phyloP scores from a whole-genome alignment of 805 yeast genomes.

The Kodamaea neixiangensis region DNA sequence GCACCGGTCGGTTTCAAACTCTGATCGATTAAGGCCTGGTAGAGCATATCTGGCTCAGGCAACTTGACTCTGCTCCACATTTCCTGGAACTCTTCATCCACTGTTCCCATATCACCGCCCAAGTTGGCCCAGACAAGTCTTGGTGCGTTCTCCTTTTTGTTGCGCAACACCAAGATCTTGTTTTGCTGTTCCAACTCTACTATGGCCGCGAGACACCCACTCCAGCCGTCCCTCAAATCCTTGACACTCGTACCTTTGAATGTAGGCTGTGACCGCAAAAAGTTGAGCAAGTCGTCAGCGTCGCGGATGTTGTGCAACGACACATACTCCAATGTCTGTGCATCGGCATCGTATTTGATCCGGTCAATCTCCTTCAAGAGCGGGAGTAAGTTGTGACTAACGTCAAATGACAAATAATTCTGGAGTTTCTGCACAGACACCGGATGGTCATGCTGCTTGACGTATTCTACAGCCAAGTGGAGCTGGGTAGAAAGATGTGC shows the following conservation, averaged over 20 bases:
- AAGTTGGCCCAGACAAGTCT: slow-evolving; percentile 86
- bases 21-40: slow-evolving; percentile 71
- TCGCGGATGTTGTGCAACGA: slow-evolving; percentile 86
- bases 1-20: slow-evolving; percentile 97
- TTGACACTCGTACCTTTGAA: slow-evolving; percentile 86
- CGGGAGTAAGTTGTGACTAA: slow-evolving; percentile 64
- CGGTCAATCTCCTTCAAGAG: slow-evolving; percentile 75
- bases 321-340: slow-evolving; percentile 76
- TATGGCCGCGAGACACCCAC: slow-evolving; percentile 78
- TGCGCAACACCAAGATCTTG: slow-evolving; percentile 78
- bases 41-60: slow-evolving; percentile 81
- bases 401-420: slow-evolving; percentile 62
- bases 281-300: slow-evolving; percentile 72
- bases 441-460: slow-evolving; percentile 72
- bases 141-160: slow-evolving; percentile 94
- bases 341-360: slow-evolving; percentile 63
- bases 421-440: slow-evolving; percentile 66
- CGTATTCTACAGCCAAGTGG: slow-evolving; percentile 87
- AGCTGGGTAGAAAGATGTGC: slow-evolving; percentile 83
- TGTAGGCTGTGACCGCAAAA: slow-evolving; percentile 77
- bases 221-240: slow-evolving; percentile 90
- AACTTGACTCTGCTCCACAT: slow-evolving; percentile 80
- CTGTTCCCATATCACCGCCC: slow-evolving; percentile 69
- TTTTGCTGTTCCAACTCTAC: slow-evolving; percentile 75
- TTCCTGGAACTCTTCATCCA: slow-evolving; percentile 79